Conservation (phyloP, 2,329 filamentous ascomycete genomes). For the Alternaria angustiovoidea region DNA sequence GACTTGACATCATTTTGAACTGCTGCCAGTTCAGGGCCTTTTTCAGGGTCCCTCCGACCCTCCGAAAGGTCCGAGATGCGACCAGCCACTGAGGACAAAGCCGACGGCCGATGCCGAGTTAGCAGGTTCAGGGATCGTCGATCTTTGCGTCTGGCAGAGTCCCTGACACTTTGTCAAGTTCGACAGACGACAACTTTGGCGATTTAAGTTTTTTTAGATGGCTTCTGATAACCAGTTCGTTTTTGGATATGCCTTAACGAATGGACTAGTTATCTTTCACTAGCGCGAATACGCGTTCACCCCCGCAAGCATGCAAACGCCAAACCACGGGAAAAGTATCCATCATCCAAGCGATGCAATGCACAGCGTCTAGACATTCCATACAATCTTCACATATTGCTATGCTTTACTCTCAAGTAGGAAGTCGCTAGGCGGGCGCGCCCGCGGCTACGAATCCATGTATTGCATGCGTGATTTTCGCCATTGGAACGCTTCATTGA, state of each 20-base stretch:
- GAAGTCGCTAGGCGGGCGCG: conserved; percentile 11
- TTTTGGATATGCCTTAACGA: not conserved
- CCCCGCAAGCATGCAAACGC: not conserved
- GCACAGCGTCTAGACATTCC: not conserved
- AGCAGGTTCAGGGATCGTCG: not conserved
- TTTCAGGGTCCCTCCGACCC: not conserved
- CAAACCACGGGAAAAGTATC: conserved; percentile 1
- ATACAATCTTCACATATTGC: not conserved
- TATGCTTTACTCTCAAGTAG: conserved; percentile 1
- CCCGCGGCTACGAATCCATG: conserved; percentile 9
- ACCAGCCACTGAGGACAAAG: not conserved
- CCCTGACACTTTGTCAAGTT: not conserved
- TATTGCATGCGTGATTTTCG: conserved; percentile 45
- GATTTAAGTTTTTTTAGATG: not conserved
- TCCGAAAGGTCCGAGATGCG: not conserved
- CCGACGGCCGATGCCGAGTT: not conserved
- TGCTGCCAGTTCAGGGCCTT: not conserved
- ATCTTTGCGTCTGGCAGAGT: not conserved
- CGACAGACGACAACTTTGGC: not conserved
- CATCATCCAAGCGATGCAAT: not conserved
- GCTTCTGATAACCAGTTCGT: not conserved
- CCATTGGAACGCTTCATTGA: conserved; percentile 34
- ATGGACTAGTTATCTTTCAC: not conserved
- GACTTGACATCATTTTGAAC: conserved; percentile 6
- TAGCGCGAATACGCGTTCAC: not conserved